phyloP scores from a whole-genome alignment of 2,329 filamentous ascomycete species.

The Ustulina deusta region DNA sequence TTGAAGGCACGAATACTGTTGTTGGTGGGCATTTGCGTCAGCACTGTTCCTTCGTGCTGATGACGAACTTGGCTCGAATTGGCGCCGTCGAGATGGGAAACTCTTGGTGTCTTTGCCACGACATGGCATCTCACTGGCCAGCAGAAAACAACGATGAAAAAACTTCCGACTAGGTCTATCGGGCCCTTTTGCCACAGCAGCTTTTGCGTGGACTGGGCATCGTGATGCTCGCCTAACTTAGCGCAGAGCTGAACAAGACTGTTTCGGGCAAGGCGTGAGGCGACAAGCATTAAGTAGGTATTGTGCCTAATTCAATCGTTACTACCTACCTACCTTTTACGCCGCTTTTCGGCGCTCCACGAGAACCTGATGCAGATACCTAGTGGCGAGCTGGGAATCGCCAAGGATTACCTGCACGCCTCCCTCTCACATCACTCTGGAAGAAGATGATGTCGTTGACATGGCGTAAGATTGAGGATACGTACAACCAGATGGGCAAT shows the following conservation, averaged over 20 bases:
- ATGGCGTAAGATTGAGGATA: slow-evolving; percentile 24
- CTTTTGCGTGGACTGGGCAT: slow-evolving; percentile 11
- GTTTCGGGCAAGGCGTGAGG: slow-evolving; percentile 25
- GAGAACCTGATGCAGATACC: neutral
- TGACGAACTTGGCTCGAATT: slow-evolving; percentile 21
- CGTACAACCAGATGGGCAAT: neutral
- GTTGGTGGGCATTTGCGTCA: slow-evolving; percentile 29
- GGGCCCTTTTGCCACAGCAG: slow-evolving; percentile 12
- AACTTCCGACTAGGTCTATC: neutral
- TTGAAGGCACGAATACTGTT: slow-evolving; percentile 10
- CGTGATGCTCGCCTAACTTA: slow-evolving; percentile 22
- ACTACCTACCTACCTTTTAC: no score
- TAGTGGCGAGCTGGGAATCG: slow-evolving; percentile 14
- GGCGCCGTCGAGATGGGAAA: slow-evolving; percentile 7
- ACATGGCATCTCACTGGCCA: neutral
- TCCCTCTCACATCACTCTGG: slow-evolving; percentile 17
- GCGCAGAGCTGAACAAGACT: slow-evolving; percentile 11
- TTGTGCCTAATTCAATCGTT: neutral
- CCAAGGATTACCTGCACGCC: slow-evolving; percentile 29
- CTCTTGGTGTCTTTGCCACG: slow-evolving; percentile 20
- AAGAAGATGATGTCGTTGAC: slow-evolving; percentile 14
- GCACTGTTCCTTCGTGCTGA: slow-evolving; percentile 34
- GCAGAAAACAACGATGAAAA: neutral
- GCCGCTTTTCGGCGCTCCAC: slow-evolving; percentile 21
- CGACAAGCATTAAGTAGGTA: neutral